Percentiles rank a stretch among this genome's conserved stretches.
phyloP scores from a whole-genome alignment of 768 basidiomycete species.

The Nidularia pulvinata region DNA sequence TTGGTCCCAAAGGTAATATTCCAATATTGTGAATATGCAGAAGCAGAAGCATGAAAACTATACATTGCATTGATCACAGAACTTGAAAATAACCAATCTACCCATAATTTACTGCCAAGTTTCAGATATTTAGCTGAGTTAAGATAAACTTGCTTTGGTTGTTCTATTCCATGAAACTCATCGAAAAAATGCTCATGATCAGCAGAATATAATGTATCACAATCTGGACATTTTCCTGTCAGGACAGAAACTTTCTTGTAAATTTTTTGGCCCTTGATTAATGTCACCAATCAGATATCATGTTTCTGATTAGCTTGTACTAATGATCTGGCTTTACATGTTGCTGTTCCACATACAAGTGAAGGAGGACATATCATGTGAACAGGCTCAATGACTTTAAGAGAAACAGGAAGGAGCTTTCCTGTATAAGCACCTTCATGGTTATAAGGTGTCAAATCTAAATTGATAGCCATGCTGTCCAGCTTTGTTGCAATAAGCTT shows the following conservation, averaged over 20 bases:
- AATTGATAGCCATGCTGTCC: neutral
- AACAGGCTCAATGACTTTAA: slow-evolving; percentile 1
- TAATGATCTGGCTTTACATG: slow-evolving; percentile 1
- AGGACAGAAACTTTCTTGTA: slow-evolving; percentile 8
- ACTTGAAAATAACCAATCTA: slow-evolving; percentile 8
- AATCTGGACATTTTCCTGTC: slow-evolving; percentile 9
- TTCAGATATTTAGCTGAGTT: too few relatives aligned
- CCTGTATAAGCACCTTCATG: neutral
- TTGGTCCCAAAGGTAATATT: too few relatives aligned
- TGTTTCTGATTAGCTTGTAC: neutral
- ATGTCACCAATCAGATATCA: slow-evolving; percentile 9
- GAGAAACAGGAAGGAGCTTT: neutral
- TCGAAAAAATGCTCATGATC: slow-evolving; percentile 1
- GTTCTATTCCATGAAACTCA: too few relatives aligned
- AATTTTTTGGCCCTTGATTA: slow-evolving; percentile 5
- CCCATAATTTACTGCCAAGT: too few relatives aligned
- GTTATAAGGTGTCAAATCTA: neutral
- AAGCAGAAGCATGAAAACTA: slow-evolving; percentile 13
- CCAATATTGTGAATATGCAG: slow-evolving; percentile 11
- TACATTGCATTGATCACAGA: slow-evolving; percentile 11
- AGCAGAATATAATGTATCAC: slow-evolving; percentile 1
- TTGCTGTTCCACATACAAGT: slow-evolving; percentile 1
- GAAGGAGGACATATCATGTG: slow-evolving; percentile 3
- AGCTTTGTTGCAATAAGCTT: too few relatives aligned
- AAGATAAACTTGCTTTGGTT: too few relatives aligned